Base-by-base conservation (phyloP, 2,329 filamentous ascomycete genomes). In the Diaporthe citrichinensis region DNA sequence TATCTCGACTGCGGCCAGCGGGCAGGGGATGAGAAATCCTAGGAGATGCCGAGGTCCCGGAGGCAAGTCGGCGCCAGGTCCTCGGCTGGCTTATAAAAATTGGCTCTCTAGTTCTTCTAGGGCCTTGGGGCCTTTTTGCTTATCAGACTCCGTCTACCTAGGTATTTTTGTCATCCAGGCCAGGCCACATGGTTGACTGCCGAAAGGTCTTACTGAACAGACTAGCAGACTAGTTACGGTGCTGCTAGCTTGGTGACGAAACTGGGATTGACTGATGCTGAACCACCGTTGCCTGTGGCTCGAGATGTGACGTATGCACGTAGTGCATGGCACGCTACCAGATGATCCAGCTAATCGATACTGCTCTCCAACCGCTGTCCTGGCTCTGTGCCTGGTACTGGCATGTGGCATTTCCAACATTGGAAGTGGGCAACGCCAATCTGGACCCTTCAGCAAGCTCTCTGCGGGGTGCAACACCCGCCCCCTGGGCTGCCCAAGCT, bases 31-130 rank as follows among this genome's bases (percentile, higher is more conserved):
- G 68, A 69, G 57, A 59, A 72, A 62, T 51, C 49, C 28, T 14
- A 17, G 25, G 65, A 74, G 15, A 57, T 72, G 58, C 75, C 75
- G 74, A 74, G 75, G 75, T 39, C 55, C 51, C 53, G 65, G 51
- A 55, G 28, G 12, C 71, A 46, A 44, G n/a, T 74, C 61, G 72
- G 72, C 49, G 49, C 39, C 65, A 12, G 25, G 25, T 49, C 58
- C 46, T 55, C 44, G 28, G 71, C 34, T n/a, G 44, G 41, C 44
- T 39, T 20, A 58, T n/a, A 25, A 49, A 55, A 17, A 31, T 65
- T 9, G 58, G 34, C 34, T 34, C 31, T 58, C 46, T 51, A 67
- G 61, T 67, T 46, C n/a, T 28, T 31, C 49, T 36, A 34, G 28
- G 12, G 39, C 57, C 12, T 31, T 2, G 31, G 44, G 15, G 28